A percentile compares a stretch with the other conserved stretches of the same genome.
Conservation (phyloP, 148 eudicot species). For the Rhododendron mucronatum region DNA sequence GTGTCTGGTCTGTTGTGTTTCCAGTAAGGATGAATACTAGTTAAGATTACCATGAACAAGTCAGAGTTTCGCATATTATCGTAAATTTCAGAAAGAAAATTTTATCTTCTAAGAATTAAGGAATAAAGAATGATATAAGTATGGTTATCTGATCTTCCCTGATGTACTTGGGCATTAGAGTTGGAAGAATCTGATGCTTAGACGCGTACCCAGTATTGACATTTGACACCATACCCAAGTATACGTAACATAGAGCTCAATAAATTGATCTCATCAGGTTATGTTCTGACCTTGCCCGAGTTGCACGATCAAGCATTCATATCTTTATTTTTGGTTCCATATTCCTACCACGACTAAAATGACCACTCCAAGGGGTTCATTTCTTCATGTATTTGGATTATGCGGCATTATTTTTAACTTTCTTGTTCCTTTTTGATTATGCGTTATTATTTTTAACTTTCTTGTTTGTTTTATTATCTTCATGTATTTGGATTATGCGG, state of each 20-base stretch:
- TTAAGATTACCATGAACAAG: background rate
- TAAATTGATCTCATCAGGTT: background rate
- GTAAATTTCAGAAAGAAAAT: background rate
- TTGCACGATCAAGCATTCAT: constrained; percentile 4
- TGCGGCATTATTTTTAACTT: background rate
- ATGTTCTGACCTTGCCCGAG: background rate
- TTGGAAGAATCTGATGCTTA: background rate
- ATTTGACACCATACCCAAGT: background rate
- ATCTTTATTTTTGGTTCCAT: background rate
- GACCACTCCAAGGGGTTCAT: background rate
- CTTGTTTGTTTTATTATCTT: background rate
- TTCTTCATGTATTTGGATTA: background rate
- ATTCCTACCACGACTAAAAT: background rate
- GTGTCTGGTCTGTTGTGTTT: background rate
- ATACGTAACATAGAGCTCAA: background rate
- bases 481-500: background rate
- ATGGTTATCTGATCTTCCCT: background rate
- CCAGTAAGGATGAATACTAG: background rate
- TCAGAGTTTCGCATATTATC: background rate
- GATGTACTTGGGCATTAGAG: background rate
- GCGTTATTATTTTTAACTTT: background rate
- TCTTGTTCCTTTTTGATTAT: background rate
- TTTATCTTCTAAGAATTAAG: background rate
- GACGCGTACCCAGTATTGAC: background rate
- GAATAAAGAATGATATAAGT: background rate